Evolutionary conservation across 164 flowering plant species (phyloP).

Genomic region (Vitis cinerea): DNA sequence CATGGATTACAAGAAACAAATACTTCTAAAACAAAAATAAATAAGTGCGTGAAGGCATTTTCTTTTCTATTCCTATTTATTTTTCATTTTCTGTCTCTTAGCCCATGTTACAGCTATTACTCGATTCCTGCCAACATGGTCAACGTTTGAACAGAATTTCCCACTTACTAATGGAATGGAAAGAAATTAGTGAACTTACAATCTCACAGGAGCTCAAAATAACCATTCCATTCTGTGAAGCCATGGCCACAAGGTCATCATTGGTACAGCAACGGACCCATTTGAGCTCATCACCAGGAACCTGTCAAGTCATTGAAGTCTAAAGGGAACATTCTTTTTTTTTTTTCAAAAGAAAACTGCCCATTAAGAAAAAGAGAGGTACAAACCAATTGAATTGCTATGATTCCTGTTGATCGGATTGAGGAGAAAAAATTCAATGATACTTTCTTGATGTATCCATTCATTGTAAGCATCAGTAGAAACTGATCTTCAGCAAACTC

Average conservation of each 20-base stretch:
- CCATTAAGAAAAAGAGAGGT: constrained; percentile 4
- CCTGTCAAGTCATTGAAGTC: constrained; percentile 46
- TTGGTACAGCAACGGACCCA: constrained; percentile 89
- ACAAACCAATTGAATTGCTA: constrained; percentile 93
- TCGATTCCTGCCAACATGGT: not conserved
- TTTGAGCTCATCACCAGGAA: constrained; percentile 94
- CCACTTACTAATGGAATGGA: not conserved
- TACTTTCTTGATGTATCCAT: constrained; percentile 93
- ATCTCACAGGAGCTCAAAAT: constrained; percentile 64
- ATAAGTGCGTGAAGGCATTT: no score
- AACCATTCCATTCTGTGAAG: constrained; percentile 92
- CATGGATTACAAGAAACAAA: no score
- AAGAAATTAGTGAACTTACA: constrained; percentile 42
- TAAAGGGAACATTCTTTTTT: not conserved
- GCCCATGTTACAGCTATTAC: no score
- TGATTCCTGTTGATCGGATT: constrained; percentile 86
- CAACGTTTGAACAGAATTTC: not conserved
- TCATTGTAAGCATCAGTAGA: constrained; percentile 87
- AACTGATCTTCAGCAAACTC: constrained; percentile 84
- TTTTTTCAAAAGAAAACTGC: no score
- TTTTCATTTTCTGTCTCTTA: no score
- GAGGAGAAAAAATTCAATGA: constrained; percentile 78
- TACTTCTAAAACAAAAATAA: no score
- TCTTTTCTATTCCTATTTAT: no score
- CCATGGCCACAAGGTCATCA: constrained; percentile 90